Base-by-base conservation (phyloP, 768 basidiomycete species). In the Calocybe cyanea region DNA sequence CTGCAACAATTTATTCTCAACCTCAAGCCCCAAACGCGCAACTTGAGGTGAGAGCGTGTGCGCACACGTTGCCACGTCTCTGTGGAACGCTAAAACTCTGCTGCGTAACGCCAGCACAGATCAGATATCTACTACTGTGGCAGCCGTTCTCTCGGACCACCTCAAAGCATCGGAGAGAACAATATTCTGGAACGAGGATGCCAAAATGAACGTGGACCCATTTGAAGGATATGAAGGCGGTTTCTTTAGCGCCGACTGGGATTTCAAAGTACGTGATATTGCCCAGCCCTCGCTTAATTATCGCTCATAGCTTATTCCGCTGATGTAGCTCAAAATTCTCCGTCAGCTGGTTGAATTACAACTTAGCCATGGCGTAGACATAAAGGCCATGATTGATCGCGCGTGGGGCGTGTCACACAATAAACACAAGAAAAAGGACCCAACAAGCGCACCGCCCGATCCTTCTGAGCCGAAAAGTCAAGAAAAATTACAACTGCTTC, bases 311-410 rank as follows among this genome's bases (percentile, higher is more conserved):
- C 45, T 38, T 30, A 41, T 52, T 37, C 42, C 49, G 36, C 31
- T 32, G 39, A 46, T 61, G 41, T 48, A 93, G 91, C 80, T 93
- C 64, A 83, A 80, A 67, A 77, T 92, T 48, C 70, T 93, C 49
- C 84, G 91, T 24, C 81, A 90, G 57, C 77, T 93, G 18, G 87
- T 92, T 51, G 91, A 93, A 63, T 69, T 92, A 58, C 90, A 92
- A 59, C 76, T 93, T 2, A 67, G 70, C 37, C 84, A 91, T 59
- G 77, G 78, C 50, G 62, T 70, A 24, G 80, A 83, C 43, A 76
- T 91, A 60, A 87, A 88, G 65, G 70, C 65, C 41, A 69, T 70
- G 41, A 85, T 92, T 63, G 88, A 92, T 75, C 81, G 80, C 61
- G 87, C 88, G 40, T 90, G 90, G 87, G 88, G 87, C 58, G 85